Conservation (phyloP, 2,329 filamentous ascomycete species). For the Penicillium sp. region DNA sequence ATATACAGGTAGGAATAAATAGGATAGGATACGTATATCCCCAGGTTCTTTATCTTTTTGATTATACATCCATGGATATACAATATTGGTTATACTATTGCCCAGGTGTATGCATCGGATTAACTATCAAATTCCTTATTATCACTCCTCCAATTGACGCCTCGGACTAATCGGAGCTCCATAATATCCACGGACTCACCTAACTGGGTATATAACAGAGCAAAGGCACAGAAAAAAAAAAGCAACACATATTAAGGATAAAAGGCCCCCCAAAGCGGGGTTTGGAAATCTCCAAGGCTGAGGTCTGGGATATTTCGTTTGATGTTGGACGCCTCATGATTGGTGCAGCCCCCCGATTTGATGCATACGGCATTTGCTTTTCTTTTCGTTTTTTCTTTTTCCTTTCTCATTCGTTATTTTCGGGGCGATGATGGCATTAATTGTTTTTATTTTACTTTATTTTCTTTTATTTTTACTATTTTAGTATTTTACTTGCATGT, state of each 20-base stretch:
- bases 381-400: not conserved
- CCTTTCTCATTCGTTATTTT: not conserved
- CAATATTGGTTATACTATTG: not conserved
- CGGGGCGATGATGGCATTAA: not conserved
- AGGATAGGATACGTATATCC: not conserved
- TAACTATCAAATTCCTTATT: not conserved
- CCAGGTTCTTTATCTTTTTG: not conserved
- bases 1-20: not conserved
- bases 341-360: not conserved
- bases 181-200: not conserved
- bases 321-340: not conserved
- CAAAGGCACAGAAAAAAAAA: not conserved
- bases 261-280: constrained; percentile 5
- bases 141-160: not conserved
- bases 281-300: constrained; percentile 7
- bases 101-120: not conserved
- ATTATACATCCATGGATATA: not conserved
- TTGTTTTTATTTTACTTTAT: not conserved
- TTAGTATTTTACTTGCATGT: not conserved
- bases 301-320: not conserved
- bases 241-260: not conserved
- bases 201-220: not conserved
- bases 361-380: not conserved
- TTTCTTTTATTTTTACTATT: not conserved
- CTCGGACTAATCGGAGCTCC: not conserved